Conservation (phyloP, 345 rosid genomes). For the Angophora floribunda region DNA sequence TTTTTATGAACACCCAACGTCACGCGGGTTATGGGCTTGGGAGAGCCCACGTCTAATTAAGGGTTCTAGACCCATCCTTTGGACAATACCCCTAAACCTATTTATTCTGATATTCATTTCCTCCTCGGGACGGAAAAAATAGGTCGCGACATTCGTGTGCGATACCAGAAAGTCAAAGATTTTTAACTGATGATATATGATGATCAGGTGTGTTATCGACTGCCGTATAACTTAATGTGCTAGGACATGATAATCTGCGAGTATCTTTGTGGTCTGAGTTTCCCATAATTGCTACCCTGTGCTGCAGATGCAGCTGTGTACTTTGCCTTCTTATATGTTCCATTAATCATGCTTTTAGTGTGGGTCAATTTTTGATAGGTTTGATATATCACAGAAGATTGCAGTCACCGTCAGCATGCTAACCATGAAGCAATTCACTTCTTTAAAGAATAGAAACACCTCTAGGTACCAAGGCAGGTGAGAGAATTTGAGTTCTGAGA, state of each 20-base stretch:
- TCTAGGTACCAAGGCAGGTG: not conserved
- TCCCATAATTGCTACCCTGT: not conserved
- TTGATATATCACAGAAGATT: too few species aligned
- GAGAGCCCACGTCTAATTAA: too few species aligned
- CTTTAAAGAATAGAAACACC: not conserved
- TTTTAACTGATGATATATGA: not conserved
- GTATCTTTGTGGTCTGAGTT: not conserved
- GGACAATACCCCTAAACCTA: too few species aligned
- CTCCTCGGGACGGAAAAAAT: too few species aligned
- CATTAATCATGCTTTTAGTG: too few species aligned
- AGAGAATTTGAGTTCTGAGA: not conserved
- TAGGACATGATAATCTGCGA: not conserved
- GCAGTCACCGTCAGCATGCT: not conserved
- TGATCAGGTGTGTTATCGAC: not conserved
- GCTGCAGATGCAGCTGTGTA: not conserved
- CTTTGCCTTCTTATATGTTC: too few species aligned
- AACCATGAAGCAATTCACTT: not conserved
- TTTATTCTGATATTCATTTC: too few species aligned
- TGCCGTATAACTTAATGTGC: not conserved
- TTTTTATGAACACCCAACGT: too few species aligned
- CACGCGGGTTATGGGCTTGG: too few species aligned
- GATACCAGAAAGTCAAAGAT: accelerated
- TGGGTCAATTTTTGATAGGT: too few species aligned
- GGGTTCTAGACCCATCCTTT: too few species aligned
- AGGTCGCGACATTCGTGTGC: too few species aligned